Conservation (phyloP, 2,329 filamentous ascomycete genomes). For the Cladosporium velox region DNA sequence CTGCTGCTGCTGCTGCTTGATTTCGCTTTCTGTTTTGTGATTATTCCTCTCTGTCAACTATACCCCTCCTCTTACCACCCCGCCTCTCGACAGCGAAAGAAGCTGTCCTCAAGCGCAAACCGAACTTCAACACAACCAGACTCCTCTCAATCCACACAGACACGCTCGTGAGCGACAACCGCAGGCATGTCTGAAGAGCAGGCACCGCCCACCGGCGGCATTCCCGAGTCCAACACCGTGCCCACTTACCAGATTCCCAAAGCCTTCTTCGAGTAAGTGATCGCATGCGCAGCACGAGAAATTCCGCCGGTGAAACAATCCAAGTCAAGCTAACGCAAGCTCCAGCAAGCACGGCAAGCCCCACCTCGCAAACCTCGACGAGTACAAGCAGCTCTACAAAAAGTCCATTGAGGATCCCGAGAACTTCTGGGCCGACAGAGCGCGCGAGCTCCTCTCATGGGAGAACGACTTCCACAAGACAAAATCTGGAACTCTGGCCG, state of each 20-base stretch:
- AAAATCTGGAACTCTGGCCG: constrained; percentile 69
- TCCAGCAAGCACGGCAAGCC: constrained; percentile 61
- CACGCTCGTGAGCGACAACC: constrained; percentile 7
- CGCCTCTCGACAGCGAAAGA: not conserved
- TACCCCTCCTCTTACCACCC: constrained; percentile 1
- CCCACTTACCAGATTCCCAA: constrained; percentile 68
- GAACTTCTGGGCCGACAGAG: constrained; percentile 85
- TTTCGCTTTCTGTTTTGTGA: constrained; percentile 2
- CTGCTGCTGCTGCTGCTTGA: constrained; percentile 1
- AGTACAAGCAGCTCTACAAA: constrained; percentile 67
- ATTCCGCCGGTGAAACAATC: not conserved
- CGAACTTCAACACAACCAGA: not conserved
- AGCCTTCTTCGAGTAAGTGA: constrained; percentile 50
- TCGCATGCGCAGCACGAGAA: not conserved
- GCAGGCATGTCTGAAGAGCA: constrained; percentile 49
- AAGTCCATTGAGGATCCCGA: constrained; percentile 88
- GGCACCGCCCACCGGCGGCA: constrained; percentile 51
- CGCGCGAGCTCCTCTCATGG: constrained; percentile 88
- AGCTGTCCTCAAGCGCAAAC: not conserved
- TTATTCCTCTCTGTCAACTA: not conserved
- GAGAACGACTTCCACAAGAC: constrained; percentile 90
- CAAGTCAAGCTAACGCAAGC: constrained; percentile 14
- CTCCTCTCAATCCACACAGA: not conserved
- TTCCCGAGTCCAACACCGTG: constrained; percentile 74
- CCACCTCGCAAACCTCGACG: constrained; percentile 60